Percentiles rank a stretch among this genome's conserved stretches.
Evolutionary conservation across 306 rosid genomes (phyloP).

Genomic region (Castanopsis chinensis): DNA sequence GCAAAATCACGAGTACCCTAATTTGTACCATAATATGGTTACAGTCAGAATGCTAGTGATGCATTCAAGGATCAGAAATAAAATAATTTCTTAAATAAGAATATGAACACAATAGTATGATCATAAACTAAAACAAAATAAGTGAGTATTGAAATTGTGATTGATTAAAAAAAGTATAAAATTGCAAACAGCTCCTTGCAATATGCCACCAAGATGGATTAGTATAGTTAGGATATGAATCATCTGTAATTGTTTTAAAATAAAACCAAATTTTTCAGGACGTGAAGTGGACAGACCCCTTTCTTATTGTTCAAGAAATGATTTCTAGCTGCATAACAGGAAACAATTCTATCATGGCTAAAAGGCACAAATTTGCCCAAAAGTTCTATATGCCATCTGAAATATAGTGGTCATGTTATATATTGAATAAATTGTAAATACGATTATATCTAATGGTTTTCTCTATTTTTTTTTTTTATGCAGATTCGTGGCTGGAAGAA

Average conservation of each 20-base stretch:
- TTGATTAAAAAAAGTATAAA: neutral
- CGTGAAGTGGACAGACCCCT: neutral
- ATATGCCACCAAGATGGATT: neutral
- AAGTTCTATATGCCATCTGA: neutral
- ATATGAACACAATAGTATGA: too few species aligned
- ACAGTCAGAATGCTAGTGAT: too few species aligned
- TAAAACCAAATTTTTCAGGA: neutral
- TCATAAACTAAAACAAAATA: neutral
- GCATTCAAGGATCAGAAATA: too few species aligned
- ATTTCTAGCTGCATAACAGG: neutral
- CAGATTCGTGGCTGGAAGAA: slow-evolving; percentile 97
- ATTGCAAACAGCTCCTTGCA: too few species aligned
- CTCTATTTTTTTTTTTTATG: slow-evolving; percentile 26
- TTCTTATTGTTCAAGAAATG: neutral
- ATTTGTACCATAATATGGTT: too few species aligned
- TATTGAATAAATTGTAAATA: neutral
- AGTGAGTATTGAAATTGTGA: neutral
- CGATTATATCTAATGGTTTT: neutral
- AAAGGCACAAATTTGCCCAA: neutral
- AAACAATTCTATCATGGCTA: neutral
- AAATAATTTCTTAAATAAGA: too few species aligned
- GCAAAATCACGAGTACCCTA: too few species aligned
- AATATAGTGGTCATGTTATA: neutral
- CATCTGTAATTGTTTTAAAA: neutral
- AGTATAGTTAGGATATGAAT: neutral